A percentile compares a stretch with the other conserved stretches of the same genome.
Conservation (phyloP, 2,329 filamentous ascomycete genomes). For the Aspergillus proliferans region DNA sequence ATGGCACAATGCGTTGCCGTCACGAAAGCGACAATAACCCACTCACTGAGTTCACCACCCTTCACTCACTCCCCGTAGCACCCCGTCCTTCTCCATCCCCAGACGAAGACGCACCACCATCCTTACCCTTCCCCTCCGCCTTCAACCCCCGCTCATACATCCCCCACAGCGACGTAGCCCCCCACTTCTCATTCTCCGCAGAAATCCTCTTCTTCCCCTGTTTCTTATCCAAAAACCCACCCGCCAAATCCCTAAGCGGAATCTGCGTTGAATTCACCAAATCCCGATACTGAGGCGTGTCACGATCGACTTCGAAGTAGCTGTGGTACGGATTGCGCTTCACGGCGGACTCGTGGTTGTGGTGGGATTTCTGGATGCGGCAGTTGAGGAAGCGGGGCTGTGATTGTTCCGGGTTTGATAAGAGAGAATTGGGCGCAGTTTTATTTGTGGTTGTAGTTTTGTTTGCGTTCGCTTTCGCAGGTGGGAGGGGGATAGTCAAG, state of each 20-base stretch:
- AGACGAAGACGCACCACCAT: background rate
- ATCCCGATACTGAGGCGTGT: slow-evolving; percentile 22
- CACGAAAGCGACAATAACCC: no score
- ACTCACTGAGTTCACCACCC: background rate
- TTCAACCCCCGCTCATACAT: slow-evolving; percentile 18
- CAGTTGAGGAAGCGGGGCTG: slow-evolving; percentile 14
- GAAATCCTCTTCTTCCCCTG: slow-evolving; percentile 14
- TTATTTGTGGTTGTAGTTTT: background rate
- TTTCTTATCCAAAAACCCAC: slow-evolving; percentile 26
- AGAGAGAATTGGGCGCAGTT: background rate
- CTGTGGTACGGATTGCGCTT: slow-evolving; percentile 28
- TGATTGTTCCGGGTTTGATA: background rate
- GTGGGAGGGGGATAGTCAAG: slow-evolving; percentile 16
- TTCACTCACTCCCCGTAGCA: background rate
- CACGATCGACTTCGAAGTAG: slow-evolving; percentile 17
- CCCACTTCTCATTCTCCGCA: slow-evolving; percentile 16
- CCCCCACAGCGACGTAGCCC: slow-evolving; percentile 20
- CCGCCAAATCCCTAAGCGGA: slow-evolving; percentile 25
- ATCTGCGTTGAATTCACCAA: slow-evolving; percentile 18
- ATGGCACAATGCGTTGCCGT: no score
- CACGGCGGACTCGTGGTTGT: slow-evolving; percentile 24
- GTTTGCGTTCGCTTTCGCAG: background rate
- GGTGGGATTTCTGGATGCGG: slow-evolving; percentile 19
- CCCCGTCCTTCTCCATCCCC: background rate
- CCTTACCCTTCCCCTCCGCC: slow-evolving; percentile 1